Conservation (phyloP, 352 stramenopile genomes). For the Phytopythium mirpurense region DNA sequence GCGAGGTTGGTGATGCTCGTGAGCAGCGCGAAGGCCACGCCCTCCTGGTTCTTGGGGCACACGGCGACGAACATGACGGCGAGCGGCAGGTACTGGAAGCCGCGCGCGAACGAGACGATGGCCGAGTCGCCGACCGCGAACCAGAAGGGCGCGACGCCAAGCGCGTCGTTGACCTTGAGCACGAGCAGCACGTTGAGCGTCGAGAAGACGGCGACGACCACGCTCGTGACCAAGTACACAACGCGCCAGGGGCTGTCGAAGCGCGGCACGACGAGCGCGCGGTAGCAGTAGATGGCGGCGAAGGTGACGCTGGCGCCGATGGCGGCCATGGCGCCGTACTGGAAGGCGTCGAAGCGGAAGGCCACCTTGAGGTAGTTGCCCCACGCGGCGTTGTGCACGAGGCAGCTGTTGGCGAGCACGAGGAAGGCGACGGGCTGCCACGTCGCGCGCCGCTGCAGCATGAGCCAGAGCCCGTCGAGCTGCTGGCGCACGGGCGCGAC, state of each 20-base stretch:
- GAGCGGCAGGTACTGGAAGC: conserved; percentile 75
- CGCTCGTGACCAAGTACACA: conserved; percentile 61
- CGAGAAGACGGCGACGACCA: conserved; percentile 58
- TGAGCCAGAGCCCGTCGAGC: conserved; percentile 37
- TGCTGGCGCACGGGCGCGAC: conserved; percentile 30
- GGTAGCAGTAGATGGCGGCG: conserved; percentile 47
- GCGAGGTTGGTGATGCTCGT: conserved; percentile 74
- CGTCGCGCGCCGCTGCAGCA: conserved; percentile 62
- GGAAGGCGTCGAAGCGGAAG: conserved; percentile 66
- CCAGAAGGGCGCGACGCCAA: conserved; percentile 67
- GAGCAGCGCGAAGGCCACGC: conserved; percentile 69
- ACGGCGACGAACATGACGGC: conserved; percentile 75
- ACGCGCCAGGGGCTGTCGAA: conserved; percentile 49
- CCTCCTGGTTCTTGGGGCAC: conserved; percentile 70
- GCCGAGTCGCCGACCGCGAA: conserved; percentile 69
- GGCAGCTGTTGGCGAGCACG: conserved; percentile 47
- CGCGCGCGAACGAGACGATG: conserved; percentile 61
- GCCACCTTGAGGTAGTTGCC: conserved; percentile 75
- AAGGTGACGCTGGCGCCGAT: conserved; percentile 72
- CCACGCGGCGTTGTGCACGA: conserved; percentile 76
- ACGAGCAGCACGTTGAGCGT: conserved; percentile 69
- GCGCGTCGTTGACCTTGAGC: conserved; percentile 45
- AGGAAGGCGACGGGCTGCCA: conserved; percentile 77
- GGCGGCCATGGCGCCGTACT: conserved; percentile 68
- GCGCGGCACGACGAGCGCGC: conserved; percentile 30